Base-by-base conservation (phyloP, 129 eudicot genomes). In the Rutidosis leptorrhynchoides region DNA sequence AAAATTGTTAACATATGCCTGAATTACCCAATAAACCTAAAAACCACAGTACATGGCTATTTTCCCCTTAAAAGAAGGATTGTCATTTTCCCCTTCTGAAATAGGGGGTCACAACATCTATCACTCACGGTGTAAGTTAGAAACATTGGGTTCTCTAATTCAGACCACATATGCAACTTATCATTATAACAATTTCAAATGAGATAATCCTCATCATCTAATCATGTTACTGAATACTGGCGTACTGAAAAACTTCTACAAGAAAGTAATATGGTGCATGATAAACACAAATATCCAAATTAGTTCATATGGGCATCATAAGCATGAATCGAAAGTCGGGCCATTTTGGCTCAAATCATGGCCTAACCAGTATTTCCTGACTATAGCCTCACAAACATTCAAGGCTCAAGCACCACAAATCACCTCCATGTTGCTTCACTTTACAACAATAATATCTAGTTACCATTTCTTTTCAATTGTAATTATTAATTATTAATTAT, bases 261-360 rank as follows among this genome's bases (percentile, higher is more conserved):
- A 30, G 51, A 30, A 29, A 43, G 61, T 27, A 28, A 59, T 16
- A 6, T 15, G 24, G 52, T 19, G 59, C 60, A 70, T 59, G 15
- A 58, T 46, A 43, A 58, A 45, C 48, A 60, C 29, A 23, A 60
- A 21, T 45, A 71, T 46, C 68, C 68, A 71, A 46, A 25, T 15
- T 60, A 62, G 58, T 59, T 48, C 46, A 29, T 7, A 12, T 26
- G 65, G 27, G 58, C 45, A 22, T 10, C 22, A 27, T 27, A 58
- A 51, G 46, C 74, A 70, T 58, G 49, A 56, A 21, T 29, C 0
- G 46, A 11, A 40, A 40, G 46, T 40, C 45, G 5, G 12, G 16
- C 6, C n/a, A 10, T 40, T 40, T 40, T 40, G 16, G 46, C 46
- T 40, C 46, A 40, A 12, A 12, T 12, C 46, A 40, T 1, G 6